These are phyloP conservation scores for Zymoseptoria tritici DNA, from an alignment of 2,329 filamentous ascomycete genomes.

Conservation along the genomic window DNA sequence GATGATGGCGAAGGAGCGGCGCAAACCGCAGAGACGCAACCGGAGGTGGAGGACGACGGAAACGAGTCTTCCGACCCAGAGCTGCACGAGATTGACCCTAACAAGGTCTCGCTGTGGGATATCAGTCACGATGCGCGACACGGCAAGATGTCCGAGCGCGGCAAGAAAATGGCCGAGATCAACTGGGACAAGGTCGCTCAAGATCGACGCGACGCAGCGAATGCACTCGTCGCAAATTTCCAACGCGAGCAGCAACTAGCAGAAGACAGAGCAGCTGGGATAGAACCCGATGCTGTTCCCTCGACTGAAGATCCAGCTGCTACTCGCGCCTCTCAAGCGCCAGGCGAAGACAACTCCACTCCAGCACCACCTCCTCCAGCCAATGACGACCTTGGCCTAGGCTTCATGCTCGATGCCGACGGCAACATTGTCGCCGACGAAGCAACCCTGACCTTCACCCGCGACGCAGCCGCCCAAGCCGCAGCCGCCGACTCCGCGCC, in stretches of 20 bases:
- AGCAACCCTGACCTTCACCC: constrained; percentile 59
- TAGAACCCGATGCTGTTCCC: constrained; percentile 8
- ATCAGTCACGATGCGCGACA: constrained; percentile 52
- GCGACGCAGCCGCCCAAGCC: constrained; percentile 53
- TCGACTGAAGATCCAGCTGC: constrained; percentile 17
- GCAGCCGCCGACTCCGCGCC: constrained; percentile 34
- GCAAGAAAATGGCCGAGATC: constrained; percentile 63
- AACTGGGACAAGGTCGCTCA: constrained; percentile 47
- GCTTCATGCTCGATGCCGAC: constrained; percentile 54
- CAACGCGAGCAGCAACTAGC: constrained; percentile 4
- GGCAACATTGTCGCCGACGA: constrained; percentile 67
- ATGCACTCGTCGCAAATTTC: constrained; percentile 18
- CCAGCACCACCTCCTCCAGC: not conserved
- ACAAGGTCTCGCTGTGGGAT: constrained; percentile 63
- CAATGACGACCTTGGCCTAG: constrained; percentile 11
- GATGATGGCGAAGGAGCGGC: not conserved
- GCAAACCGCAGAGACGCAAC: not conserved
- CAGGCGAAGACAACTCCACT: constrained; percentile 8
- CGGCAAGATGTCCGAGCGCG: constrained; percentile 67
- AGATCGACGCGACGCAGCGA: constrained; percentile 33
- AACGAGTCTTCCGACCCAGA: constrained; percentile 26
- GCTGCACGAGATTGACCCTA: constrained; percentile 51
- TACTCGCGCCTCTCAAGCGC: constrained; percentile 9
- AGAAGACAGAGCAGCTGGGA: not conserved
- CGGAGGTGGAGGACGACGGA: constrained; percentile 14